These are phyloP conservation scores for Chrysoporthe austroafricana DNA, from an alignment of 2,329 filamentous ascomycete genomes.

Conservation along the genomic window DNA sequence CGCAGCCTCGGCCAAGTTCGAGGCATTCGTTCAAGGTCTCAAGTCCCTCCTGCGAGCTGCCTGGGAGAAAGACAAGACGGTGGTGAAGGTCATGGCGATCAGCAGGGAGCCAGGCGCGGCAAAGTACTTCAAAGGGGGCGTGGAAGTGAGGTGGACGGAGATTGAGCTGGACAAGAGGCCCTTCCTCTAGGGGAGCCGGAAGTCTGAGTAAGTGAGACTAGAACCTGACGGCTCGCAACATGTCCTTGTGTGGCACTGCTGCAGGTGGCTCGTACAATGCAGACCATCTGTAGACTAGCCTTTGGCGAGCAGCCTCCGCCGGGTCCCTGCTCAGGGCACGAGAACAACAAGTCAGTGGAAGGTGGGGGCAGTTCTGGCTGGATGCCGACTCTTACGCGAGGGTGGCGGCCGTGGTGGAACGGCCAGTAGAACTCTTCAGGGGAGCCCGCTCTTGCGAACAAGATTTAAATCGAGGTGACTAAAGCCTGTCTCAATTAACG, in stretches of 20 bases:
- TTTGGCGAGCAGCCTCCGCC: not conserved
- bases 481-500: not conserved
- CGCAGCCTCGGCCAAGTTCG: not conserved
- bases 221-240: not conserved
- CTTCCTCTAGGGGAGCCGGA: not conserved
- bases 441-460: not conserved
- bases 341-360: not conserved
- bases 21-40: not conserved
- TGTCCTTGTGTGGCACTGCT: not conserved
- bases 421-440: too few species aligned
- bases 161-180: not conserved
- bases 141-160: too few species aligned
- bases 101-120: not conserved
- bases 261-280: not conserved
- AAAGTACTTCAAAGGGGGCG: not conserved
- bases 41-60: not conserved
- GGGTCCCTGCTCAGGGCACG: not conserved
- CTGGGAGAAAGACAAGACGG: too few species aligned
- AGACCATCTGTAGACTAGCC: not conserved
- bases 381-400: not conserved
- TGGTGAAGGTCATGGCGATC: not conserved
- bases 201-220: not conserved
- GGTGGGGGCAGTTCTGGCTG: not conserved
- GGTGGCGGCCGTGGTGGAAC: not conserved
- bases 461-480: not conserved